Evolutionary conservation across 108 stramenopile species (phyloP).

Genomic region (Stephanodiscus minutulus): DNA sequence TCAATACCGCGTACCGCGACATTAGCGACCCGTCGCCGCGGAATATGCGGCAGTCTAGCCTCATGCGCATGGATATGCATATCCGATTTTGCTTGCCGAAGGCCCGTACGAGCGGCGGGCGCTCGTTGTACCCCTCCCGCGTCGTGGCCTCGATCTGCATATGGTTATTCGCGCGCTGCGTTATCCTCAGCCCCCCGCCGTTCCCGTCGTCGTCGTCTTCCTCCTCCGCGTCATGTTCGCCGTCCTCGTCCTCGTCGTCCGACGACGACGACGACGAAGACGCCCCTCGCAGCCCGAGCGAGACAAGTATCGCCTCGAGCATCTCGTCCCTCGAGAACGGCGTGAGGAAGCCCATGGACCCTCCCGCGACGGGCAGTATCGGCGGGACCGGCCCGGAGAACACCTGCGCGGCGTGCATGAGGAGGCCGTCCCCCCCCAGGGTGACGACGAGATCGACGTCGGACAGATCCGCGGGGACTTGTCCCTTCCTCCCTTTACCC

Average conservation of each 20-base stretch:
- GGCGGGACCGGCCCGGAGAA: slow-evolving; percentile 82
- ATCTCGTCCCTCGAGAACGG: slow-evolving; percentile 83
- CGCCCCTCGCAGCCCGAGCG: slow-evolving; percentile 58
- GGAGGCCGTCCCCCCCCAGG: slow-evolving; percentile 83
- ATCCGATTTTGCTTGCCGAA: slow-evolving; percentile 76
- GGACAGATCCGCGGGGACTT: slow-evolving; percentile 30
- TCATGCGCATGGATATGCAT: slow-evolving; percentile 91
- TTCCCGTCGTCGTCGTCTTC: slow-evolving; percentile 16
- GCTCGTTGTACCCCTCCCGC: slow-evolving; percentile 39
- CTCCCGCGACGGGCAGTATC: slow-evolving; percentile 87
- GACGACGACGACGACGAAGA: neutral
- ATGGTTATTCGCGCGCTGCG: slow-evolving; percentile 37
- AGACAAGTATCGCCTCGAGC: slow-evolving; percentile 70
- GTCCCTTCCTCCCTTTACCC: neutral
- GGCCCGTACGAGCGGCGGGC: slow-evolving; percentile 41
- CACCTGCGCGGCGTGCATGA: slow-evolving; percentile 73
- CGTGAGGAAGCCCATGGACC: slow-evolving; percentile 94
- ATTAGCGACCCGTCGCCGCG: slow-evolving; percentile 65
- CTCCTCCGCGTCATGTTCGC: neutral
- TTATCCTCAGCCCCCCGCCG: slow-evolving; percentile 4
- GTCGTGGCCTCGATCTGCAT: slow-evolving; percentile 31
- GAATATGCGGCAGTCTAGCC: slow-evolving; percentile 85
- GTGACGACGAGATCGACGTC: slow-evolving; percentile 77
- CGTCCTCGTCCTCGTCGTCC: neutral
- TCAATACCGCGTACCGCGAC: slow-evolving; percentile 86